These are phyloP conservation scores for Suillus variegatus DNA, from an alignment of 768 basidiomycete genomes.

Conservation along the genomic window DNA sequence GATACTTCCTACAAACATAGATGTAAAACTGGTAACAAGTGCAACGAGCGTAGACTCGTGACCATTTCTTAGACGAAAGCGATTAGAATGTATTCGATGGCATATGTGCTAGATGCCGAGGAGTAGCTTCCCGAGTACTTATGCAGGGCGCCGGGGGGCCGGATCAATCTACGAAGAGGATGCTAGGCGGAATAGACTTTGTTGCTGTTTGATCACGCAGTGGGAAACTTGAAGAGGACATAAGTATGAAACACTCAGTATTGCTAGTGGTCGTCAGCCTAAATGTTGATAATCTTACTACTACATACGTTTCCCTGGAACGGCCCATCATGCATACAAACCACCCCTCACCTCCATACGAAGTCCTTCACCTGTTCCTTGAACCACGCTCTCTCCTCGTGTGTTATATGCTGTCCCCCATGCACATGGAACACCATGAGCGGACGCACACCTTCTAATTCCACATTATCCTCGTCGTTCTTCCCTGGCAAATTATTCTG, in stretches of 20 bases:
- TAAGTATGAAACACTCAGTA: background rate
- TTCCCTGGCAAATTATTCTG: background rate
- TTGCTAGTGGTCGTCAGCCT: background rate
- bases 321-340: background rate
- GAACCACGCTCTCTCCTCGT: background rate
- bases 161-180: background rate
- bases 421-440: background rate
- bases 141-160: background rate
- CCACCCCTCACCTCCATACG: background rate
- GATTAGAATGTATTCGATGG: background rate
- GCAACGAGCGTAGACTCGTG: background rate
- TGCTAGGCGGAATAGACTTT: background rate
- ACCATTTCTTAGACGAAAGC: background rate
- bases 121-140: background rate
- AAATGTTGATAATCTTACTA: background rate
- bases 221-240: background rate
- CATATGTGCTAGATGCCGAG: background rate
- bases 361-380: background rate
- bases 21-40: background rate
- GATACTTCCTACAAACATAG: background rate
- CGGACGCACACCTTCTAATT: conserved; percentile 23
- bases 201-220: background rate
- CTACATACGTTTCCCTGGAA: background rate
- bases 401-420: background rate
- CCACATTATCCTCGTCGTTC: too few relatives aligned